Evolutionary conservation across 495 filamentous ascomycete species (phyloP).

Genomic region (Lepraria neglecta): DNA sequence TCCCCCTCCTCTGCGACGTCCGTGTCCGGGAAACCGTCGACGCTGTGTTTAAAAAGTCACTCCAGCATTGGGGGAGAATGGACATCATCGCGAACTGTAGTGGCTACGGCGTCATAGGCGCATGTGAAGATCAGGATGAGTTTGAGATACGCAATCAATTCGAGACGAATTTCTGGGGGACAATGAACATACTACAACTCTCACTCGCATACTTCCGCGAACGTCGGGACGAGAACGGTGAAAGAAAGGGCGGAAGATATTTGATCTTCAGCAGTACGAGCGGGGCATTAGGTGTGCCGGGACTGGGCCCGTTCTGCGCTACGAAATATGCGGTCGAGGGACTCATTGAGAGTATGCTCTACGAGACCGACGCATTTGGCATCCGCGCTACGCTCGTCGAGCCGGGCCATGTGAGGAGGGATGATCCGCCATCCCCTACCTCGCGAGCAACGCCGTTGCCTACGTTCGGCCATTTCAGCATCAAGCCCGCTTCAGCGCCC

Average conservation of each 20-base stretch:
- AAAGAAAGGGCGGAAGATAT: slow-evolving; percentile 64
- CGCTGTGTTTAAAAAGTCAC: slow-evolving; percentile 58
- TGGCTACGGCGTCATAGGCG: slow-evolving; percentile 87
- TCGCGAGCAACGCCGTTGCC: slow-evolving; percentile 42
- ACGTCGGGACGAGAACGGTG: slow-evolving; percentile 10
- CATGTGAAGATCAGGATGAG: slow-evolving; percentile 95
- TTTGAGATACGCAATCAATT: slow-evolving; percentile 94
- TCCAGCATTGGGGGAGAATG: slow-evolving; percentile 69
- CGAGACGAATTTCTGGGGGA: slow-evolving; percentile 88
- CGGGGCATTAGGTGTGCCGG: slow-evolving; percentile 84
- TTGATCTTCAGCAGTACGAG: slow-evolving; percentile 89
- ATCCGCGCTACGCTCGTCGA: slow-evolving; percentile 90
- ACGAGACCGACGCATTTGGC: slow-evolving; percentile 86
- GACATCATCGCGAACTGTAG: slow-evolving; percentile 90
- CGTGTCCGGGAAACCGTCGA: slow-evolving; percentile 71
- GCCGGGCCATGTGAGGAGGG: slow-evolving; percentile 77
- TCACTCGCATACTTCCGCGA: slow-evolving; percentile 82
- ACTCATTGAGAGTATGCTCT: slow-evolving; percentile 88
- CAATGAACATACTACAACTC: slow-evolving; percentile 88
- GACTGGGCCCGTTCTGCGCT: slow-evolving; percentile 87
- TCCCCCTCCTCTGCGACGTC: slow-evolving; percentile 84
- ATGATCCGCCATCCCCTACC: slow-evolving; percentile 42
- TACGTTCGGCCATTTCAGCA: slow-evolving; percentile 83
- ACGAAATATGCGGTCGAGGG: slow-evolving; percentile 96
- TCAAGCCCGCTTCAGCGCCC: slow-evolving; percentile 75